Evolutionary conservation across 176 grass and related monocot species (phyloP).

Genomic region (Dactylis glomerata): DNA sequence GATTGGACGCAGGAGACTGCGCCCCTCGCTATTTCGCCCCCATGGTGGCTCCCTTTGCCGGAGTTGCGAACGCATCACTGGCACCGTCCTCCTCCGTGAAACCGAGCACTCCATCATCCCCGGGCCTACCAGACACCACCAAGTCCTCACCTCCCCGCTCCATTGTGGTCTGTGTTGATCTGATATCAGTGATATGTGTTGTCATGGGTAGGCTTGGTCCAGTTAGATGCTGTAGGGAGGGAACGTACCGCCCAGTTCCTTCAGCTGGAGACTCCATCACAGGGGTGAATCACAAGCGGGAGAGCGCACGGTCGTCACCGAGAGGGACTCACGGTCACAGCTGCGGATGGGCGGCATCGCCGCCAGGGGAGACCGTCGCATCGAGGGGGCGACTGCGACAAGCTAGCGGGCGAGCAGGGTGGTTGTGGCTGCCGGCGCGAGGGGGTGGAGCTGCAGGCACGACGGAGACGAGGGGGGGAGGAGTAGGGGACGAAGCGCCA

Average conservation of each 20-base stretch:
- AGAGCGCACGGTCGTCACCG: background rate
- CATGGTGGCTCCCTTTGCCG: no score
- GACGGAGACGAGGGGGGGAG: background rate
- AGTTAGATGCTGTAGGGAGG: background rate
- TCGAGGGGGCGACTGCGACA: background rate
- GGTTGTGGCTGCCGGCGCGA: background rate
- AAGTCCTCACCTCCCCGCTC: background rate
- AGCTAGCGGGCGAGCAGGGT: background rate
- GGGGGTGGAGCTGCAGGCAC: background rate
- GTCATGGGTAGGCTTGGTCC: no score
- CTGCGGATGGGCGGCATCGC: background rate
- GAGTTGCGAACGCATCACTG: background rate
- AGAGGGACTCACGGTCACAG: background rate
- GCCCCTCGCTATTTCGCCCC: background rate
- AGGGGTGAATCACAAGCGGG: background rate
- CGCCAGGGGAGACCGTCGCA: background rate
- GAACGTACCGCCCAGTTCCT: background rate
- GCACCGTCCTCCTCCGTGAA: background rate
- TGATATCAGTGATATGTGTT: no score
- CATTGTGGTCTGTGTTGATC: background rate
- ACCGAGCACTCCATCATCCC: background rate
- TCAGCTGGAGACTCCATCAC: background rate
- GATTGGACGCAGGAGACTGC: background rate
- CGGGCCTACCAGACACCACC: background rate
- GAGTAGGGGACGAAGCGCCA: background rate